Percentiles rank a stretch among this genome's conserved stretches.
These are phyloP conservation scores for Saccharomycopsis sp. DNA, from an alignment of 805 yeast genomes.

Conservation along the genomic window DNA sequence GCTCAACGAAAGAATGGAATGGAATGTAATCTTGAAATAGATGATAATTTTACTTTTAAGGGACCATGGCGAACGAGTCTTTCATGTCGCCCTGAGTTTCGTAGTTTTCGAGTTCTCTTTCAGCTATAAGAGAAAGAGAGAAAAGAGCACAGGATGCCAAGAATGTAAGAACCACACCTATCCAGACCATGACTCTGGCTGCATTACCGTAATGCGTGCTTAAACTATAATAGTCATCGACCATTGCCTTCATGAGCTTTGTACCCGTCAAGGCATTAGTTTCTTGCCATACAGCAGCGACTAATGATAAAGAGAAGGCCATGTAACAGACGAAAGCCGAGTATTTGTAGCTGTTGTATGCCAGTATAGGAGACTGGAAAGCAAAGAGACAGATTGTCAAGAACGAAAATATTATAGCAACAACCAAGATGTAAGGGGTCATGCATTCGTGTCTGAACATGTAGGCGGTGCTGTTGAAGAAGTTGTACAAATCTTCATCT, in stretches of 20 bases:
- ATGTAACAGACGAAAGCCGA: slow-evolving; percentile 7
- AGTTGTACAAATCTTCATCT: slow-evolving; percentile 17
- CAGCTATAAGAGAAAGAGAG: slow-evolving; percentile 1
- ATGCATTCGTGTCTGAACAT: slow-evolving; percentile 21
- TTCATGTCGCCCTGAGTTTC: no score
- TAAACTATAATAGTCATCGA: slow-evolving; percentile 20
- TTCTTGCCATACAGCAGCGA: slow-evolving; percentile 23
- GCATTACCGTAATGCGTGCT: slow-evolving; percentile 18
- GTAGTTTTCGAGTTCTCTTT: neutral
- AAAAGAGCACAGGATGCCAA: slow-evolving; percentile 9
- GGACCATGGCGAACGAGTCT: no score
- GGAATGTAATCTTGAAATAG: no score
- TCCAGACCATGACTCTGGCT: slow-evolving; percentile 20
- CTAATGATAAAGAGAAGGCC: slow-evolving; percentile 19
- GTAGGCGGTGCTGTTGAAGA: slow-evolving; percentile 18
- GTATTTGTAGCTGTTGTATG: neutral
- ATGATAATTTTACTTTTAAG: no score
- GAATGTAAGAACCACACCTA: slow-evolving; percentile 20
- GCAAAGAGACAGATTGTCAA: slow-evolving; percentile 15
- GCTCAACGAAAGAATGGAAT: no score
- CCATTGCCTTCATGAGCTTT: slow-evolving; percentile 20
- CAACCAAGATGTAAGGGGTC: slow-evolving; percentile 19
- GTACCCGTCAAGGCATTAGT: slow-evolving; percentile 21
- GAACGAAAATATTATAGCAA: slow-evolving; percentile 19
- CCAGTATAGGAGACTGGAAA: neutral